Percentiles rank a stretch among this genome's conserved stretches.
phyloP scores from a whole-genome alignment of 2,329 filamentous ascomycete genomes.

The Monosporascus sp. region DNA sequence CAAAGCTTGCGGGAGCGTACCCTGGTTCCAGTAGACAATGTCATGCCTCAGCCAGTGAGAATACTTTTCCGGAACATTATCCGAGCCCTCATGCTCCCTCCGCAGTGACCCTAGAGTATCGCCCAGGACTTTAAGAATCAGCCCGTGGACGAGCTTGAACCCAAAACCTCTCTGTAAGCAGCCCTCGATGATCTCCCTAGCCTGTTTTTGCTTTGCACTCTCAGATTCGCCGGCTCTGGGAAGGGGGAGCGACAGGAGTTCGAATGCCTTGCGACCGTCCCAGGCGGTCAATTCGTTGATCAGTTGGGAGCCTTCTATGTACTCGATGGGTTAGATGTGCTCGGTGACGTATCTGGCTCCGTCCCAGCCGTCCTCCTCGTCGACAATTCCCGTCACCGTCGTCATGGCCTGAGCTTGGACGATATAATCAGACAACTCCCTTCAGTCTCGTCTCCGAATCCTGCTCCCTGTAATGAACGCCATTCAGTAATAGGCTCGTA shows the following conservation, averaged over 20 bases:
- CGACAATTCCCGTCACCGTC: slow-evolving; percentile 47
- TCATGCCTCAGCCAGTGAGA: slow-evolving; percentile 50
- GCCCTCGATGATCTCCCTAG: slow-evolving; percentile 46
- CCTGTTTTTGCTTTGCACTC: slow-evolving; percentile 40
- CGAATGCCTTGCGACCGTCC: slow-evolving; percentile 44
- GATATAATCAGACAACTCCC: slow-evolving; percentile 51
- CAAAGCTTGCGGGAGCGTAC: slow-evolving; percentile 31
- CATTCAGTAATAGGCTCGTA: slow-evolving; percentile 40
- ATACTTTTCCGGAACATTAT: slow-evolving; percentile 47
- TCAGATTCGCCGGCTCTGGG: slow-evolving; percentile 35
- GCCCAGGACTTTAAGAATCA: slow-evolving; percentile 45
- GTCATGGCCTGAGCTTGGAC: slow-evolving; percentile 50
- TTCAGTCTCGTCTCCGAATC: slow-evolving; percentile 34
- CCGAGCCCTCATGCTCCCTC: slow-evolving; percentile 44
- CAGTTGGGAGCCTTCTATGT: slow-evolving; percentile 45
- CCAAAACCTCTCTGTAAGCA: slow-evolving; percentile 46
- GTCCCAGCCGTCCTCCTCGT: slow-evolving; percentile 47
- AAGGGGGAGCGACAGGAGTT: slow-evolving; percentile 41
- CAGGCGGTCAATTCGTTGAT: slow-evolving; percentile 49
- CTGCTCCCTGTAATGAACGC: slow-evolving; percentile 33
- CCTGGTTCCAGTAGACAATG: slow-evolving; percentile 41
- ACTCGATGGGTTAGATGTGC: slow-evolving; percentile 46
- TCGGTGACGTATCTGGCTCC: slow-evolving; percentile 46
- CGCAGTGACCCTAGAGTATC: slow-evolving; percentile 50
- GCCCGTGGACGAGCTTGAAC: slow-evolving; percentile 51